Percentiles rank a stretch among this genome's conserved stretches.
Evolutionary conservation across 164 flowering plant genomes (phyloP).

Genomic region (Dillenia suffruticosa): DNA sequence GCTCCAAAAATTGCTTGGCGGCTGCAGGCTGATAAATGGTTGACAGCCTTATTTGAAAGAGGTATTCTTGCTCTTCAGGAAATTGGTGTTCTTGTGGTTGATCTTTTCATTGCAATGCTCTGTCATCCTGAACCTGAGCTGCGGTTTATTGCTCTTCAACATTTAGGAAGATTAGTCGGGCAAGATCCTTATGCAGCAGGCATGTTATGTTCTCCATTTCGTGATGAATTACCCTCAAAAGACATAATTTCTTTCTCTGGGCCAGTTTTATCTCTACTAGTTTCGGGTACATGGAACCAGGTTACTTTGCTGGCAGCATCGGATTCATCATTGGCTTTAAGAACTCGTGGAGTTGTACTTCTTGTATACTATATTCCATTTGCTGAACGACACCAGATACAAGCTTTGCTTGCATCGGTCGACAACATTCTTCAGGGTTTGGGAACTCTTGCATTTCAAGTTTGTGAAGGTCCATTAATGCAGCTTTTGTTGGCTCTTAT

Average conservation of each 20-base stretch:
- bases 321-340: constrained; percentile 51
- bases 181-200: constrained; percentile 31
- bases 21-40: constrained; percentile 69
- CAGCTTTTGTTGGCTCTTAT: constrained; percentile 69
- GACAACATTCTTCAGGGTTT: constrained; percentile 54
- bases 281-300: constrained; percentile 74
- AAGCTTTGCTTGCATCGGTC: constrained; percentile 62
- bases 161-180: constrained; percentile 57
- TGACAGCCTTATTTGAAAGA: constrained; percentile 49
- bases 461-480: constrained; percentile 50
- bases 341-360: constrained; percentile 60
- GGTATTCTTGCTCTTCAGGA: constrained; percentile 35
- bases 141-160: constrained; percentile 58
- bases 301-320: constrained; percentile 61
- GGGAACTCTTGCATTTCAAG: constrained; percentile 38
- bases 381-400: constrained; percentile 47
- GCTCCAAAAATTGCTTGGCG: constrained; percentile 83
- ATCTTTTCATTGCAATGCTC: constrained; percentile 54
- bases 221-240: constrained; percentile 20
- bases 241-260: constrained; percentile 31
- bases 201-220: constrained; percentile 11
- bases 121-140: constrained; percentile 88
- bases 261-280: constrained; percentile 41
- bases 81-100: constrained; percentile 41
- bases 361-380: constrained; percentile 59